Conservation (phyloP, 2,329 filamentous ascomycete species). For the Aspergillus ochraceus region DNA sequence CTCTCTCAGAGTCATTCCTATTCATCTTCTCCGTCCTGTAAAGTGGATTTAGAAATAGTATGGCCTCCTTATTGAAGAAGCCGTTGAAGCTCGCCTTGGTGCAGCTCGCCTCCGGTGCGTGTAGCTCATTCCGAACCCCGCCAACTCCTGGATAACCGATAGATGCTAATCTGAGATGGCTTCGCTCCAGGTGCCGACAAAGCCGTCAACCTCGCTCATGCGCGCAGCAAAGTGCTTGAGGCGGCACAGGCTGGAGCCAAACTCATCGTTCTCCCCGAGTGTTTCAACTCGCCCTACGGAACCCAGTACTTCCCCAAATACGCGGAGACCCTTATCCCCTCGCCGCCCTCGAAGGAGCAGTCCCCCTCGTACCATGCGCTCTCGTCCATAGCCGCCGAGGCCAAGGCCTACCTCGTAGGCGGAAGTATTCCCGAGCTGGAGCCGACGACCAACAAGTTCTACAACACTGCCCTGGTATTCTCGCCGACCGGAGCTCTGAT, state of each 20-base stretch:
- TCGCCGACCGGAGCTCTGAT: slow-evolving; percentile 74
- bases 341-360: slow-evolving; percentile 67
- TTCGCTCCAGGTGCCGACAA: slow-evolving; percentile 68
- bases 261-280: slow-evolving; percentile 91
- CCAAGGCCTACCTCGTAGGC: slow-evolving; percentile 78
- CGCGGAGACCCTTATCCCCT: slow-evolving; percentile 81
- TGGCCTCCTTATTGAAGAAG: slow-evolving; percentile 66
- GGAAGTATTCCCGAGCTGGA: slow-evolving; percentile 89
- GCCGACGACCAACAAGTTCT: slow-evolving; percentile 67
- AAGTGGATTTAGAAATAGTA: slow-evolving; percentile 22
- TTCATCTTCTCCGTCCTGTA: neutral
- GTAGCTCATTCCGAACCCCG: slow-evolving; percentile 4
- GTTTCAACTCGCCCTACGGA: slow-evolving; percentile 98
- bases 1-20: neutral
- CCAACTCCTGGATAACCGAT: neutral
- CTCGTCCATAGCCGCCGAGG: slow-evolving; percentile 73
- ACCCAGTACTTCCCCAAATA: slow-evolving; percentile 88
- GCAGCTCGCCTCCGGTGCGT: slow-evolving; percentile 71
- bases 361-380: slow-evolving; percentile 86
- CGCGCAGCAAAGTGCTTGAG: slow-evolving; percentile 77
- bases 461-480: slow-evolving; percentile 90
- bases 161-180: slow-evolving; percentile 4
- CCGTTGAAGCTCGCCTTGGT: slow-evolving; percentile 78
- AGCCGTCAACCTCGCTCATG: slow-evolving; percentile 75
- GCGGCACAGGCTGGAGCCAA: slow-evolving; percentile 75